phyloP scores from a whole-genome alignment of 495 filamentous ascomycete species.

The Xylaria nigripes region DNA sequence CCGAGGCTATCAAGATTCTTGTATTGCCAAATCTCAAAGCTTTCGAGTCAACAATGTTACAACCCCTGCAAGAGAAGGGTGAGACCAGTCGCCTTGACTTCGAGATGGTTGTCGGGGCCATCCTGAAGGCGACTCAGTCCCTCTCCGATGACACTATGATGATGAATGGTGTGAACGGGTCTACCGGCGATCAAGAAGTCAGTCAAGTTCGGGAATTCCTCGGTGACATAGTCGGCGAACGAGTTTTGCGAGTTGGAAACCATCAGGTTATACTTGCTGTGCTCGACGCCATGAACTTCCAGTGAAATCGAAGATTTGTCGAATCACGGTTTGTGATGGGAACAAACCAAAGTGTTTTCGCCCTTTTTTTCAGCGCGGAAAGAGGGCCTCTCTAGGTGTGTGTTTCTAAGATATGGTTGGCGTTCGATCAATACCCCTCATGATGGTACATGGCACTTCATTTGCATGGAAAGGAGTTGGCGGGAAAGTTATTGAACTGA shows the following conservation, averaged over 20 bases:
- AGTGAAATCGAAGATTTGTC: not conserved
- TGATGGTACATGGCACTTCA: slow-evolving; percentile 1
- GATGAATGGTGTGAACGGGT: slow-evolving; percentile 25
- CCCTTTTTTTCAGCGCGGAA: not conserved
- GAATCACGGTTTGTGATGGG: not conserved
- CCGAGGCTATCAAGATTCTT: slow-evolving; percentile 69
- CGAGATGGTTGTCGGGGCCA: slow-evolving; percentile 52
- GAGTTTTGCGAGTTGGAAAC: slow-evolving; percentile 45
- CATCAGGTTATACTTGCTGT: slow-evolving; percentile 43
- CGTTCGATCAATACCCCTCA: slow-evolving; percentile 7
- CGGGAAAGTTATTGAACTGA: not conserved
- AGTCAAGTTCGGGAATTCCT: slow-evolving; percentile 48
- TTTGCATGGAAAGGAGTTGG: not conserved
- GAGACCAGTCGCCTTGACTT: slow-evolving; percentile 49
- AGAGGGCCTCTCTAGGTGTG: not conserved
- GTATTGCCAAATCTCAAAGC: slow-evolving; percentile 72
- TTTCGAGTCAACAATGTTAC: slow-evolving; percentile 60
- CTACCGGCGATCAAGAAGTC: slow-evolving; percentile 34
- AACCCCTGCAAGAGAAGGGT: slow-evolving; percentile 50
- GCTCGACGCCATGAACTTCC: slow-evolving; percentile 35
- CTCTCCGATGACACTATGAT: slow-evolving; percentile 21
- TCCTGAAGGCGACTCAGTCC: slow-evolving; percentile 51
- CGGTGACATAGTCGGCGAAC: slow-evolving; percentile 50
- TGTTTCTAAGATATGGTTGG: not conserved
- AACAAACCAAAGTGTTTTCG: not conserved